A percentile compares a stretch with the other conserved stretches of the same genome.
These are phyloP conservation scores for Cymodocea nodosa DNA, from an alignment of 116 monocot genomes.

Conservation along the genomic window DNA sequence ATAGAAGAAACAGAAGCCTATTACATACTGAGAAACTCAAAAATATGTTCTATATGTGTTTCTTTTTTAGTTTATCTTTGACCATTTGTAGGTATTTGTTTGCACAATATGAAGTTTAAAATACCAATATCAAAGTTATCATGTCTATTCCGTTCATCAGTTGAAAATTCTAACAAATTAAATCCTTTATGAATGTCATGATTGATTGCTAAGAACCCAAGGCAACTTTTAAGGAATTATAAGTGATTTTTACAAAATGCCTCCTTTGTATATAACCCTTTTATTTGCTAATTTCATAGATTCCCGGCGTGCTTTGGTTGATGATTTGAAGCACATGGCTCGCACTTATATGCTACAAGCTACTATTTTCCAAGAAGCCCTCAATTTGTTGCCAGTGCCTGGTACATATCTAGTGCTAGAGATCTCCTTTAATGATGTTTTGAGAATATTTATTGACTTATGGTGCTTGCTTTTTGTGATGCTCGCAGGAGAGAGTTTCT, in stretches of 20 bases:
- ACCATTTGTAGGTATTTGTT: too few species aligned
- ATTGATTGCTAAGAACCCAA: too few species aligned
- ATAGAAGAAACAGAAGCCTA: too few species aligned
- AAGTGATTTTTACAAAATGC: too few species aligned
- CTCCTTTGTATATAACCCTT: neutral
- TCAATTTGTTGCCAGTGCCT: conserved; percentile 25
- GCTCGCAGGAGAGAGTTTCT: conserved; percentile 5
- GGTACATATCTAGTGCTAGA: conserved; percentile 13
- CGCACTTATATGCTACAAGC: conserved; percentile 52
- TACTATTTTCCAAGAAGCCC: conserved; percentile 56
- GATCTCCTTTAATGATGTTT: neutral
- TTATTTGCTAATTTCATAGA: conserved; percentile 18
- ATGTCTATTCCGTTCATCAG: neutral
- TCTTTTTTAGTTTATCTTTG: too few species aligned
- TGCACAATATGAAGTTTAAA: too few species aligned
- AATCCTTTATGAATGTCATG: too few species aligned
- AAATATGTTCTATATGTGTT: too few species aligned
- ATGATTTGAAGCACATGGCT: conserved; percentile 49
- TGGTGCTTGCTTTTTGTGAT: neutral
- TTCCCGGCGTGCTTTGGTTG: conserved; percentile 31
- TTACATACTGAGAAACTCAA: too few species aligned
- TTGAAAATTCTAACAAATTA: too few species aligned
- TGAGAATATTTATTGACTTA: neutral
- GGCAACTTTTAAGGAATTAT: too few species aligned
- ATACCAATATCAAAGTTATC: too few species aligned